Base-by-base conservation (phyloP, 306 rosid genomes). In the Chamaecrista fasciculata region DNA sequence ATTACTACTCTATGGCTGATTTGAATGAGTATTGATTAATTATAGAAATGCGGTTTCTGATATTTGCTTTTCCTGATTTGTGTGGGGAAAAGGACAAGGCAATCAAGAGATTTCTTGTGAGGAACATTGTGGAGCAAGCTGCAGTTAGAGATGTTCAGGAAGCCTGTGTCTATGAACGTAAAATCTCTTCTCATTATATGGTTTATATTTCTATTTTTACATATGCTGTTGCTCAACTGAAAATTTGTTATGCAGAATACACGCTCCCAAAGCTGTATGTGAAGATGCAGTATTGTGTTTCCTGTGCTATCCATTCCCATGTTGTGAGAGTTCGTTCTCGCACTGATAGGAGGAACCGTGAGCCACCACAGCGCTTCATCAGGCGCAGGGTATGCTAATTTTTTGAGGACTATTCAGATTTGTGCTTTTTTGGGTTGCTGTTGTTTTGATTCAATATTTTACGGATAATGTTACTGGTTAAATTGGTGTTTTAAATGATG, bases 71-170 rank as follows among this genome's bases (percentile, higher is more conserved):
- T 61, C 24, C 24, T 11, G 7, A 37, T 65, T 26, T 34, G 21
- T 4, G 6, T 15, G 55, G 20, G 15, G 2, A 31, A 69, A 23
- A 93, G 97, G 98, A 93, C 71, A 93, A 93, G 81, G 81, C 97
- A 0, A 81, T 81, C 56, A 81, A 81, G 79, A 76, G 99, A 44
- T 86, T 94, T 60, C 78, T 91, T 0, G 97, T 88, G 76, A 88
- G 99, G 91, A 94, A 94, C 90, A 94, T 94, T 63, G 99, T 94
- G 8, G 99, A 91, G 74, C 99, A 94, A 42, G 99, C 98, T 55
- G 98, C 97, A 0, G 98, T 94, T 1, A 84, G 97, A 71, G 97
- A 94, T 84, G 97, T 94, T 28, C 97, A 94, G 79, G 99, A 94
- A 72, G 99, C 97, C 4, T 94, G 97, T 60, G 89, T 91, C 73